Evolutionary conservation across 495 filamentous ascomycete genomes (phyloP).

Genomic region (Melanomma pulvis-pyrius): DNA sequence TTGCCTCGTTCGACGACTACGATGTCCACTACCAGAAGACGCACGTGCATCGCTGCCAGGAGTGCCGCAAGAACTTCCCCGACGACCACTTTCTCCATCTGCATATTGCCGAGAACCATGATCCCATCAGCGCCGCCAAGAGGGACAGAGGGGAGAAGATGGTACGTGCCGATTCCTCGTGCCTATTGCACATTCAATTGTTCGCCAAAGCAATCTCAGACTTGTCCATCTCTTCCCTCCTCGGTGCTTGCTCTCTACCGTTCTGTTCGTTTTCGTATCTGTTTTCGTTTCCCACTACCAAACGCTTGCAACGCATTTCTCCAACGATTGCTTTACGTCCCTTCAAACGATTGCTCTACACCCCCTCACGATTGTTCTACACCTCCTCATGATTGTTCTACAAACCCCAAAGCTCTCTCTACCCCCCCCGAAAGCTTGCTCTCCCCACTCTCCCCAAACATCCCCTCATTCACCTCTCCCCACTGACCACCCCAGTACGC

Average conservation of each 20-base stretch:
- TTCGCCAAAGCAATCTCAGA: neutral
- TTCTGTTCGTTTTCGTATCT: neutral
- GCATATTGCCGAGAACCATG: conserved; percentile 92
- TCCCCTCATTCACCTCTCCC: neutral
- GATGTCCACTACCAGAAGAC: conserved; percentile 81
- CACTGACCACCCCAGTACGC: conserved; percentile 59
- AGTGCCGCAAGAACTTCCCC: conserved; percentile 68
- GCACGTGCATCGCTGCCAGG: conserved; percentile 82
- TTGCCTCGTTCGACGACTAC: conserved; percentile 77
- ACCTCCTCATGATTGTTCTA: neutral
- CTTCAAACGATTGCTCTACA: neutral
- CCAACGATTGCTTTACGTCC: too few relatives aligned
- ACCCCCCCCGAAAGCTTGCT: too few relatives aligned
- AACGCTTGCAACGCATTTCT: too few relatives aligned
- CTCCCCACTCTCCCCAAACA: neutral
- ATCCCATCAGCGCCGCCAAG: conserved; percentile 70
- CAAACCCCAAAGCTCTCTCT: neutral
- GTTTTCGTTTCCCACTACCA: neutral
- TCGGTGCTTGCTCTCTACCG: too few relatives aligned
- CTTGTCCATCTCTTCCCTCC: neutral
- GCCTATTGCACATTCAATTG: neutral
- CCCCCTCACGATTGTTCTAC: neutral
- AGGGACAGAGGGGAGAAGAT: conserved; percentile 83
- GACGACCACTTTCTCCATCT: conserved; percentile 66
- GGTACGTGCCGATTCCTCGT: conserved; percentile 53